A percentile compares a stretch with the other conserved stretches of the same genome.
Evolutionary conservation across 2,329 filamentous ascomycete genomes (phyloP).

Genomic region (Pseudocercospora musae): DNA sequence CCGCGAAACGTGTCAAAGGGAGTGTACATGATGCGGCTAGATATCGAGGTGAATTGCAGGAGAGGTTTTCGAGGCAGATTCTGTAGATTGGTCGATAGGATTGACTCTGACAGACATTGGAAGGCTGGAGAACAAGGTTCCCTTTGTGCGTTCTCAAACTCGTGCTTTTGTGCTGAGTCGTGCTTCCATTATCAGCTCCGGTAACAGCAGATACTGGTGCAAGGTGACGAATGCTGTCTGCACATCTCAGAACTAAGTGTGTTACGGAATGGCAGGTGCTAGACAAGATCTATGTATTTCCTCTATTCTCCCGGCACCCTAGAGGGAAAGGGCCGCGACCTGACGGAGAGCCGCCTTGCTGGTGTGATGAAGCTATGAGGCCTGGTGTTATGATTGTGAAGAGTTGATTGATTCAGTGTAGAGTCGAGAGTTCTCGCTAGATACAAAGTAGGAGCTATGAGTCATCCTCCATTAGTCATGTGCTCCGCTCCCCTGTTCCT

Average conservation of each 20-base stretch:
- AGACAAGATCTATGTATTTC: too few species aligned
- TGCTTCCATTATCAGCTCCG: not conserved
- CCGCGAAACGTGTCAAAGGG: slow-evolving; percentile 42
- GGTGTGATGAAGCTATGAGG: too few species aligned
- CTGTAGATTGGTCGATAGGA: not conserved
- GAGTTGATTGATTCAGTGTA: too few species aligned
- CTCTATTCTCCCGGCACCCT: too few species aligned
- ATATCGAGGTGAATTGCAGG: slow-evolving; percentile 52
- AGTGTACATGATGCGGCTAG: slow-evolving; percentile 57
- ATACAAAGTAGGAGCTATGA: too few species aligned
- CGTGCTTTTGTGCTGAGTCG: not conserved
- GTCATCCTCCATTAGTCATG: too few species aligned
- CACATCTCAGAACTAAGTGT: not conserved
- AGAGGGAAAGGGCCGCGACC: too few species aligned
- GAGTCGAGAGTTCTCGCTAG: too few species aligned
- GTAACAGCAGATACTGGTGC: not conserved
- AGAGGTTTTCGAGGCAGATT: slow-evolving; percentile 26
- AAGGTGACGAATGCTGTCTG: not conserved
- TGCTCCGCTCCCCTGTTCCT: too few species aligned
- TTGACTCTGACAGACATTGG: not conserved
- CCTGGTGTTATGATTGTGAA: too few species aligned
- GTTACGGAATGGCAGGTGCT: too few species aligned
- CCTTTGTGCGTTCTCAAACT: not conserved
- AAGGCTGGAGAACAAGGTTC: not conserved
- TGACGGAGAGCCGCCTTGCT: too few species aligned